phyloP scores from a whole-genome alignment of 2,329 filamentous ascomycete species.

The Aspergillus sp. region DNA sequence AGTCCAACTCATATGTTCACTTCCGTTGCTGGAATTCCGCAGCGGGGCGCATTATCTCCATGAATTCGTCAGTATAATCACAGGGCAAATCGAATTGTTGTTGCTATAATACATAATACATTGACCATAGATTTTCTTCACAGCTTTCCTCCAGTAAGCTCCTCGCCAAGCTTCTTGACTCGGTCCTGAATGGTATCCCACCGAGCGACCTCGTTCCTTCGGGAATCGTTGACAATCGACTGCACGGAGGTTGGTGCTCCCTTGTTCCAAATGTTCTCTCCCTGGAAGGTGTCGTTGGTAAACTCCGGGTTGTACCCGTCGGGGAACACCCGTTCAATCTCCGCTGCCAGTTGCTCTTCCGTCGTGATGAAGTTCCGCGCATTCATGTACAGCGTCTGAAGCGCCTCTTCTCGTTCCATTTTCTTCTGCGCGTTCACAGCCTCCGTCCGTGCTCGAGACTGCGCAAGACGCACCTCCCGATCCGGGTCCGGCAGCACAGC shows the following conservation, averaged over 20 bases:
- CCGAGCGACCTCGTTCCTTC: conserved; percentile 26
- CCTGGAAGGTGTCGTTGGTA: conserved; percentile 36
- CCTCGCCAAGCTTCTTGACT: conserved; percentile 58
- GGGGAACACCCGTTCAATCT: conserved; percentile 71
- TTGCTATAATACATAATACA: conserved; percentile 1
- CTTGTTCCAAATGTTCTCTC: conserved; percentile 47
- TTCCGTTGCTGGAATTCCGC: no score
- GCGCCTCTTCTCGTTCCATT: conserved; percentile 58
- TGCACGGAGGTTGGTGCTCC: conserved; percentile 39
- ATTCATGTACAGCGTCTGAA: conserved; percentile 86
- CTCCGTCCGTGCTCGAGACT: conserved; percentile 32
- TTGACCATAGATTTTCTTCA: conserved; percentile 12
- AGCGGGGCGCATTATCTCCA: no score
- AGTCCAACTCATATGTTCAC: no score
- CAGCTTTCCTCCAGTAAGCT: conserved; percentile 61
- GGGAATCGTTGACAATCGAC: conserved; percentile 22
- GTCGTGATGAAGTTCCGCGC: conserved; percentile 80
- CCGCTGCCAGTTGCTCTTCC: conserved; percentile 66
- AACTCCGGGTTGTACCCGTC: conserved; percentile 45
- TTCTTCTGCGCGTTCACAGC: conserved; percentile 47
- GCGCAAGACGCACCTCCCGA: conserved; percentile 50
- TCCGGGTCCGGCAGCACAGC: conserved; percentile 55
- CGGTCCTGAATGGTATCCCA: conserved; percentile 48
- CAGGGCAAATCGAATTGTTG: background rate
- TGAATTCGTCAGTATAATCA: no score